Conservation (phyloP, 257 asterid species). For the Lithospermum erythrorhizon region DNA sequence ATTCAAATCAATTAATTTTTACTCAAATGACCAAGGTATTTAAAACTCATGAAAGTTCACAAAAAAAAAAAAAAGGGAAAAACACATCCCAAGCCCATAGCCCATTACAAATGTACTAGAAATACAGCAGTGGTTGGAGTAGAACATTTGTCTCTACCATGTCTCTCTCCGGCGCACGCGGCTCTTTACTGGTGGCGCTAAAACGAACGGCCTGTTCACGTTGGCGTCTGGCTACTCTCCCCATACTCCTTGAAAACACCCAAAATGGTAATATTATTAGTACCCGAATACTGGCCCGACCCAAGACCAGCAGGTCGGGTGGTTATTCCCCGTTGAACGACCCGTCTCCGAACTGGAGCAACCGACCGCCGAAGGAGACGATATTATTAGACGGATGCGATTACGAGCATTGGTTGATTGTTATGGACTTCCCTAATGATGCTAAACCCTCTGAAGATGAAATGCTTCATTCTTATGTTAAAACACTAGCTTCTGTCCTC, state of each 20-base stretch:
- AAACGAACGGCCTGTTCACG: no score
- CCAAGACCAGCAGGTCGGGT: conserved; percentile 57
- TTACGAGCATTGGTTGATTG: conserved; percentile 93
- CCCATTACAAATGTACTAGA: background rate
- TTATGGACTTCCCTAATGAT: conserved; percentile 61
- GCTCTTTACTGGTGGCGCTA: no score
- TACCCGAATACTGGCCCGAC: conserved; percentile 18
- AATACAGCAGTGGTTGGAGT: no score
- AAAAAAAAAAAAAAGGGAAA: background rate
- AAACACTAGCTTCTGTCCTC: conserved; percentile 66
- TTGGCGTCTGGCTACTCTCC: no score
- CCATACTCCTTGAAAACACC: no score
- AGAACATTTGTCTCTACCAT: no score
- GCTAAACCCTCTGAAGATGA: conserved; percentile 67
- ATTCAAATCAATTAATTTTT: conserved; percentile 1
- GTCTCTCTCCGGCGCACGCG: no score
- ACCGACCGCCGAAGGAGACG: conserved; percentile 90
- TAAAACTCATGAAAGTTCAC: background rate
- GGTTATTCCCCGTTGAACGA: conserved; percentile 85
- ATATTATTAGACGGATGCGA: conserved; percentile 89
- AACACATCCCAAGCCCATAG: background rate
- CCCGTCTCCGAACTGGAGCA: conserved; percentile 97
- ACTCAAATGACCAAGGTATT: background rate
- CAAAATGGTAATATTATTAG: no score
- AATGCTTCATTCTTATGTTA: conserved; percentile 70